Evolutionary conservation across 306 rosid genomes (phyloP), one percentile per base, ranked within the genome.

Genomic region (Gleditsia sinensis): DNA sequence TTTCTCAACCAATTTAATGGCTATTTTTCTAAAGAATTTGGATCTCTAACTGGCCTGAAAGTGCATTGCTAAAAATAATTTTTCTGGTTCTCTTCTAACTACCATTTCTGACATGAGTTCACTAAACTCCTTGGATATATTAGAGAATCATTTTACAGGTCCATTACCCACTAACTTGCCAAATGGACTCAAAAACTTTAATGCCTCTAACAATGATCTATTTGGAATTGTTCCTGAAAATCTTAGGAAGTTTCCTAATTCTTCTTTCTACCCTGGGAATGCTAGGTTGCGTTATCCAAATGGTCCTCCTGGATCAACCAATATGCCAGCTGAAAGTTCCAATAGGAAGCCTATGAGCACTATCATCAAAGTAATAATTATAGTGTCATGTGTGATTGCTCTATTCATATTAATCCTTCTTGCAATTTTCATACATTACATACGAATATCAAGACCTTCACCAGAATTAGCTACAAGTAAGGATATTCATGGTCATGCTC

Each of bases 221-320:
- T 87, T 92, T 0, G 99, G 99, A 28, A 68, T 68, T 53, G 98
- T 95, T 76, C 99, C 99, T 0, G 91, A 86, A 84, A 82, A 76
- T 76, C 86, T 95, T 77, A 83, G 92, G 66, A 86, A 85, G 79
- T 95, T 95, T 64, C 90, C 97, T 2, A 83, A 75, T 50, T 87
- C 98, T 54, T 88, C 97, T 71, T 95, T 95, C 85, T 92, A 53
- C 77, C 99, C 99, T 27, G 99, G 99, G 59, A 95, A 92, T 79
- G 9, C 77, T 4, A 84, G 71, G 77, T 76, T 95, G 74, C 73
- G 21, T 50, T 75, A 86, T 61, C 98, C 98, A 39, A 65, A 78
- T 40, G 61, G 84, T 81, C 72, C 91, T 75, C 74, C 91, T 37
- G 97, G 90, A 77, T 79, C 88, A 50, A 78, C 75, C 39, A 23